phyloP scores from a whole-genome alignment of 345 rosid species.

The Citrus mangshanensis region DNA sequence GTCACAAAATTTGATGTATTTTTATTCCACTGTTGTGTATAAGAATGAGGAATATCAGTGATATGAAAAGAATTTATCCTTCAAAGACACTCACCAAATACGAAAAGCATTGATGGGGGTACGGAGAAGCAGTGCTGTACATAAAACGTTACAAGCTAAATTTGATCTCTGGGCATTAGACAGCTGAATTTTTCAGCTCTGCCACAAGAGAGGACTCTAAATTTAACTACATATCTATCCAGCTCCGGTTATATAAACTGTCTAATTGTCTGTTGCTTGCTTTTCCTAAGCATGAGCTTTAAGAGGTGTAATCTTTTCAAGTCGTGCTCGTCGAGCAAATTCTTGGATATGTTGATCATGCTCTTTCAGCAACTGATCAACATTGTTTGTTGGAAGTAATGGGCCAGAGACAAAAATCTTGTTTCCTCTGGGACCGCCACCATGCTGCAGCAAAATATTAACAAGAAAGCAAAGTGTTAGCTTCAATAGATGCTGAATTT shows the following conservation, averaged over 20 bases:
- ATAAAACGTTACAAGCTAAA: conserved; percentile 2
- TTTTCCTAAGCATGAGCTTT: conserved; percentile 18
- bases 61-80: conserved; percentile 7
- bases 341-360: conserved; percentile 77
- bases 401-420: conserved; percentile 92
- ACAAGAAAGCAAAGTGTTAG: conserved; percentile 5
- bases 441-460: conserved; percentile 40
- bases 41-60: neutral
- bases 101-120: neutral
- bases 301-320: conserved; percentile 34
- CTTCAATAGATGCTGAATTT: neutral
- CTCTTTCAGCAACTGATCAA: conserved; percentile 90
- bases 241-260: conserved; percentile 4
- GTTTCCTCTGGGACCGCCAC: conserved; percentile 46
- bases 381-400: conserved; percentile 65
- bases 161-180: conserved; percentile 15
- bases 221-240: conserved; percentile 8
- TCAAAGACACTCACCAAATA: neutral
- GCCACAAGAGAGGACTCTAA: neutral
- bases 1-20: neutral
- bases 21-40: conserved; percentile 16
- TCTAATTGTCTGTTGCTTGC: conserved; percentile 11
- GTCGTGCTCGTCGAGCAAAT: conserved; percentile 47
- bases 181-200: conserved; percentile 20
- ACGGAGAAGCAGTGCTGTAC: neutral